Percentiles rank a stretch among this genome's conserved stretches.
phyloP scores from a whole-genome alignment of 2,329 filamentous ascomycete species.

The Diaporthe ilicicola region DNA sequence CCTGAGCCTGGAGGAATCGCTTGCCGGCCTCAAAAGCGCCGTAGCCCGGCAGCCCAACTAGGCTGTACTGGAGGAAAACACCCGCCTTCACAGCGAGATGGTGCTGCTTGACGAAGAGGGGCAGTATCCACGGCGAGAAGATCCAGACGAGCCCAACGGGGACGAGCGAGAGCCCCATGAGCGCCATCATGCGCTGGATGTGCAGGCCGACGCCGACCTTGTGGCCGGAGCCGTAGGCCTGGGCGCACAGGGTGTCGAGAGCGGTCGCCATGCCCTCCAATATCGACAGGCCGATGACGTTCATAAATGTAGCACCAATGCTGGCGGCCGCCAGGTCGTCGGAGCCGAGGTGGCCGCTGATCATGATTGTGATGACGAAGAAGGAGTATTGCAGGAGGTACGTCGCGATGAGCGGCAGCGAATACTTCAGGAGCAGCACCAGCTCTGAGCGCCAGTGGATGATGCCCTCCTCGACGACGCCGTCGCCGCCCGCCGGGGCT shows the following conservation, averaged over 20 bases:
- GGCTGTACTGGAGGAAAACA: constrained; percentile 55
- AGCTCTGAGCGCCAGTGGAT: constrained; percentile 28
- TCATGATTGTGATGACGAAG: constrained; percentile 58
- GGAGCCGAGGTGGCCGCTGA: constrained; percentile 60
- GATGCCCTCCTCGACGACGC: not conserved
- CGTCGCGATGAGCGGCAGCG: constrained; percentile 58
- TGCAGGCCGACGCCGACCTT: constrained; percentile 59
- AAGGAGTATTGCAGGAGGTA: constrained; percentile 64
- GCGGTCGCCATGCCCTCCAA: constrained; percentile 61
- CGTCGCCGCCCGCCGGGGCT: not conserved
- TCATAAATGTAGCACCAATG: constrained; percentile 61
- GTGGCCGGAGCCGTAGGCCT: constrained; percentile 59
- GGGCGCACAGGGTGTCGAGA: constrained; percentile 59
- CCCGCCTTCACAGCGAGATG: constrained; percentile 58
- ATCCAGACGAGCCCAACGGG: constrained; percentile 60
- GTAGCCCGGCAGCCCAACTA: constrained; percentile 61
- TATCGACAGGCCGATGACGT: constrained; percentile 60
- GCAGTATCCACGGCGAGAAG: constrained; percentile 54
- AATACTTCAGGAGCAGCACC: constrained; percentile 44
- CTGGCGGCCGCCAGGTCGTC: constrained; percentile 62
- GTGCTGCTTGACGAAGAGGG: constrained; percentile 55
- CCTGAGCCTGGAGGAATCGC: constrained; percentile 63
- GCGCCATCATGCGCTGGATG: constrained; percentile 59
- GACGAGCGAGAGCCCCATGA: constrained; percentile 56
- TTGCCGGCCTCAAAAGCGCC: constrained; percentile 63